These are phyloP conservation scores for Chlorella vulgaris DNA, from an alignment of 139 green algal genomes.

Conservation along the genomic window DNA sequence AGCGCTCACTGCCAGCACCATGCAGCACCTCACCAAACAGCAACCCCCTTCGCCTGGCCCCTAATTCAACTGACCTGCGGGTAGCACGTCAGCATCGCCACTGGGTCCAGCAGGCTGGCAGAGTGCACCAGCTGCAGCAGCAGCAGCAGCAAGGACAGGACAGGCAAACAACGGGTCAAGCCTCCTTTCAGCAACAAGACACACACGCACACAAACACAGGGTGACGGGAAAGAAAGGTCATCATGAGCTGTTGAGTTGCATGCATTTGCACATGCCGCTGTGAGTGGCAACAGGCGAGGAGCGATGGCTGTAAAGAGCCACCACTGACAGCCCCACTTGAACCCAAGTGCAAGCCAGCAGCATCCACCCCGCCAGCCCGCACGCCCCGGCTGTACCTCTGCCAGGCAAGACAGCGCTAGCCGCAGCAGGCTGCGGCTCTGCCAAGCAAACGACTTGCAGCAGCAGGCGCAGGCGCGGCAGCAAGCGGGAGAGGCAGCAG, in stretches of 20 bases:
- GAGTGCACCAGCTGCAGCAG: conserved; percentile 35
- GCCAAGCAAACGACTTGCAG: neutral
- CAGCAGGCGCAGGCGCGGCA: neutral
- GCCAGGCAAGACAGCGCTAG: too few relatives aligned
- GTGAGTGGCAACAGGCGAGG: too few relatives aligned
- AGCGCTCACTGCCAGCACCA: neutral
- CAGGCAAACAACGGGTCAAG: neutral
- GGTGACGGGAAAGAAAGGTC: too few relatives aligned
- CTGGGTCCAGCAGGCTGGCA: conserved; percentile 55
- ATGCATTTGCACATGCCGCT: too few relatives aligned
- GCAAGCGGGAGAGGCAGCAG: too few relatives aligned
- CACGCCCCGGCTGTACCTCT: too few relatives aligned
- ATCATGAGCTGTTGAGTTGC: too few relatives aligned
- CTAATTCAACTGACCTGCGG: conserved; percentile 42
- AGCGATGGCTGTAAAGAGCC: too few relatives aligned
- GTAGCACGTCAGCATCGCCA: conserved; percentile 60
- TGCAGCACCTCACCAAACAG: neutral
- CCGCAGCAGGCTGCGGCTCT: too few relatives aligned
- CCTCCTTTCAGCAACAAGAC: neutral
- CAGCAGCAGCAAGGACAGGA: neutral
- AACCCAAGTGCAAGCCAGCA: too few relatives aligned
- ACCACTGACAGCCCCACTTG: too few relatives aligned
- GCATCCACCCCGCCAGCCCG: too few relatives aligned
- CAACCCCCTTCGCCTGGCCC: neutral
- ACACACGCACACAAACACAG: neutral